Base-by-base conservation (phyloP, 2,329 filamentous ascomycete species). In the Hortaea sp. region DNA sequence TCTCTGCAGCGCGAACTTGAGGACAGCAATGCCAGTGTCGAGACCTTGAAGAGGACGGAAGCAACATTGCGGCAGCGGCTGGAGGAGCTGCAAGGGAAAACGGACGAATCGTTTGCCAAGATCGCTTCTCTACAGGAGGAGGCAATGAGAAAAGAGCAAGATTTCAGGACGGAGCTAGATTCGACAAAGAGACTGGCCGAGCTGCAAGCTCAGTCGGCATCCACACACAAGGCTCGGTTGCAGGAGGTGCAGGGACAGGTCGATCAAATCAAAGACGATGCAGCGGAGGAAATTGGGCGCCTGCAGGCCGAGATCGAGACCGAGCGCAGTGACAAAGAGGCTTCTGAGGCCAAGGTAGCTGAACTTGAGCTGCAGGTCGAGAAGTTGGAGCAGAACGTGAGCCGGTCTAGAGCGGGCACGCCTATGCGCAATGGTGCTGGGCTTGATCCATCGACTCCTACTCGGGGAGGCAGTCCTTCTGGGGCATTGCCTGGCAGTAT, bases 1-100 rank as follows among this genome's bases (percentile, higher is more conserved):
- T 86, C 94, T 59, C 78, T 98, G 29, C 86, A 95, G 66, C 85
- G 88, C 44, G 79, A 85, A 50, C 85, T 90, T 55, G 90, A 97
- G 56, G 92, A 98, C 55, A 80, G 84, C 39, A 82, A 77, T 52
- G 82, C 85, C 13, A 83, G 78, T 30, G 76, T 88, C 44, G 88
- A 95, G 46, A 77, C 84, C 7, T 70, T 94, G 20, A 84, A 84
- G 60, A 82, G 85, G 35, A 85, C 81, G 35, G 89, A 95, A 61
- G 80, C 85, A 49, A 78, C 85, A 29, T 77, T 95, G 31, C 84
- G 88, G 55, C 80, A 83, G 53, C 82, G 88, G 35, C 73, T 97
- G 30, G 85, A 89, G 29, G 86, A 92, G 48, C 75, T 94, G 40
- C 86, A 90, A 60, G 78, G 83, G 59, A 95, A 92, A 69, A 82